Evolutionary conservation across 495 filamentous ascomycete species (phyloP).

Genomic region (Aspergillus bertholletiae): DNA sequence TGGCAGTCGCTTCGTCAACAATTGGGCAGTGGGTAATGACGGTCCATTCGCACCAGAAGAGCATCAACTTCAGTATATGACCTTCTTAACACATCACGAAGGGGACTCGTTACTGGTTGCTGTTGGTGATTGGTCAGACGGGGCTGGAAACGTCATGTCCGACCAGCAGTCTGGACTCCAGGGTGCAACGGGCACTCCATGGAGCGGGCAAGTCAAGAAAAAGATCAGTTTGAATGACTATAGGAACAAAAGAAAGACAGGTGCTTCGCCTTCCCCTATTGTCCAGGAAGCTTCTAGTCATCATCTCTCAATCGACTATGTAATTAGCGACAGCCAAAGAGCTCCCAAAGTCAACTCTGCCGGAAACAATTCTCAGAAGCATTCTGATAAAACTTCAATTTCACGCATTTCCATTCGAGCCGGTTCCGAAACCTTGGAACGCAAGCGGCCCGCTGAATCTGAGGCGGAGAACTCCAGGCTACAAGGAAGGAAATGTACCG

Average conservation of each 20-base stretch:
- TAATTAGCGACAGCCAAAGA: conserved; percentile 18
- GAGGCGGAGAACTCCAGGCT: conserved; percentile 16
- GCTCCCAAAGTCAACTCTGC: conserved; percentile 13
- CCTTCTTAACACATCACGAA: conserved; percentile 47
- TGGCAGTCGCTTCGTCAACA: conserved; percentile 34
- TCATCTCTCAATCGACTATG: conserved; percentile 10
- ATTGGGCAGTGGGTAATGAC: conserved; percentile 49
- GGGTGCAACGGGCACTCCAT: conserved; percentile 34
- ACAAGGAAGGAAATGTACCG: conserved; percentile 13
- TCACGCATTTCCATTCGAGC: conserved; percentile 11
- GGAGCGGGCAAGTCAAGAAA: conserved; percentile 33
- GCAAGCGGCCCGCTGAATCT: conserved; percentile 33
- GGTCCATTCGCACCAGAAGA: conserved; percentile 46
- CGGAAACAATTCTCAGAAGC: conserved; percentile 16
- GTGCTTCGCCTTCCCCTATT: conserved; percentile 18
- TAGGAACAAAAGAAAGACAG: conserved; percentile 40
- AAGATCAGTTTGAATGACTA: conserved; percentile 52
- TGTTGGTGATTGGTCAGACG: conserved; percentile 52
- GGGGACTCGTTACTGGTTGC: conserved; percentile 44
- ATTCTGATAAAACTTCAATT: conserved; percentile 10
- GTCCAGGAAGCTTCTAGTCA: conserved; percentile 19
- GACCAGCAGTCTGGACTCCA: conserved; percentile 31
- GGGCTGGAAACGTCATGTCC: conserved; percentile 43
- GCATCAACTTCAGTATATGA: conserved; percentile 53
- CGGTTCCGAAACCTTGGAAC: conserved; percentile 17